A percentile compares a stretch with the other conserved stretches of the same genome.
Conservation (phyloP, 2,329 filamentous ascomycete genomes). For the Teratosphaeria viscida region DNA sequence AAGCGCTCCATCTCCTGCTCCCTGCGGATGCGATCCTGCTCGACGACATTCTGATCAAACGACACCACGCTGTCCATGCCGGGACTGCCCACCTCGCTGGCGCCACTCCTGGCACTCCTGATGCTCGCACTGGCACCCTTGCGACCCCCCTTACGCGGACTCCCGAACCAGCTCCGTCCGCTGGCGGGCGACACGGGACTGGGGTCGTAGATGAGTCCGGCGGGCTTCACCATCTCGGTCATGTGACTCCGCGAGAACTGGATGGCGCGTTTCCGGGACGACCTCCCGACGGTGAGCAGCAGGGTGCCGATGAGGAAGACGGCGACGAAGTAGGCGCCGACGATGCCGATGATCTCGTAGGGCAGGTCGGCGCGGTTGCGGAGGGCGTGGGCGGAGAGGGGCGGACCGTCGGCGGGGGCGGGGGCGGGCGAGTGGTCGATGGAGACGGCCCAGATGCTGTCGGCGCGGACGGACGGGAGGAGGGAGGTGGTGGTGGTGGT, state of each 20-base stretch:
- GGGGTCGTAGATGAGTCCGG: conserved; percentile 24
- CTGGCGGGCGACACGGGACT: conserved; percentile 24
- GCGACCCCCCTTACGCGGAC: conserved; percentile 11
- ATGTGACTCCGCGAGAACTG: conserved; percentile 39
- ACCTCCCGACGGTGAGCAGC: conserved; percentile 38
- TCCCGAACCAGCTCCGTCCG: conserved; percentile 18
- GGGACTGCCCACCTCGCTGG: conserved; percentile 34
- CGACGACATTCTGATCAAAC: conserved; percentile 68
- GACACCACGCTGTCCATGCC: conserved; percentile 50
- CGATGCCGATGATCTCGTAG: conserved; percentile 71
- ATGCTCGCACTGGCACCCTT: conserved; percentile 15
- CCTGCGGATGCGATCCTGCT: conserved; percentile 62
- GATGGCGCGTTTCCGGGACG: conserved; percentile 36
- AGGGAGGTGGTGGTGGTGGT: conserved; percentile 8
- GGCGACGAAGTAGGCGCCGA: conserved; percentile 71
- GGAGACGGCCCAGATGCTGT: conserved; percentile 29
- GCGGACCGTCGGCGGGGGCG: conserved; percentile 49
- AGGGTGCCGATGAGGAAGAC: conserved; percentile 61
- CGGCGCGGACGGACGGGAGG: conserved; percentile 7
- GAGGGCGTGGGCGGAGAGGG: conserved; percentile 47
- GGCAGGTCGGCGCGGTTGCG: conserved; percentile 59
- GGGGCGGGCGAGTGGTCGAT: conserved; percentile 50
- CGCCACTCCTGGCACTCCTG: conserved; percentile 24
- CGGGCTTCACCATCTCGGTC: conserved; percentile 47
- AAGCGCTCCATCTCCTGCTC: conserved; percentile 79